Evolutionary conservation across 371 early-diverging fungal genomes (phyloP).

Genomic region (Lichtheimia ramosa): DNA sequence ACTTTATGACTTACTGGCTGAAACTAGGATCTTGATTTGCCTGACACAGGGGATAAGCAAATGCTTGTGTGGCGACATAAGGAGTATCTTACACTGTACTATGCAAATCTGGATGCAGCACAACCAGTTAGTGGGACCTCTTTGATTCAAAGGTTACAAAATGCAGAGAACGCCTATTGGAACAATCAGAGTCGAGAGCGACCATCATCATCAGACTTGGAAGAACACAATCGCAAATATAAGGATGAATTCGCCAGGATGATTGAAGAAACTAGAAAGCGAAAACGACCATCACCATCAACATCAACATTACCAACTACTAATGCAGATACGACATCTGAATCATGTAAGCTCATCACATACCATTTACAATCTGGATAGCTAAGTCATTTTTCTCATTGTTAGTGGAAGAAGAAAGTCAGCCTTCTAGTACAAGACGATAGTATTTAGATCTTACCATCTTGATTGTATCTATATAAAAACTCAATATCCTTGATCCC

Average conservation of each 20-base stretch:
- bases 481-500: no score
- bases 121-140: constrained; percentile 27
- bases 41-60: constrained; percentile 55
- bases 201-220: not conserved
- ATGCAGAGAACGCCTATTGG: constrained; percentile 12
- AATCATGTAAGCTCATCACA: no score
- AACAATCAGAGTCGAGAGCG: not conserved
- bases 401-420: no score
- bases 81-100: constrained; percentile 62
- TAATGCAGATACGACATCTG: not conserved
- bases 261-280: constrained; percentile 14
- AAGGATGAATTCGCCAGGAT: constrained; percentile 13
- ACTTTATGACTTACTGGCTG: not conserved
- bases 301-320: not conserved
- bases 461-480: no score
- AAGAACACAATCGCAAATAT: constrained; percentile 16
- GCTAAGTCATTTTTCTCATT: no score
- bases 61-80: constrained; percentile 58
- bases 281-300: constrained; percentile 1
- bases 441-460: no score
- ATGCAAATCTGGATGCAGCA: constrained; percentile 62
- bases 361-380: no score
- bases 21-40: constrained; percentile 53
- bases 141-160: constrained; percentile 12
- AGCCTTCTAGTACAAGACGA: no score